Evolutionary conservation across 78 protist genomes (phyloP).

Genomic region (Speleostelium caveatum): DNA sequence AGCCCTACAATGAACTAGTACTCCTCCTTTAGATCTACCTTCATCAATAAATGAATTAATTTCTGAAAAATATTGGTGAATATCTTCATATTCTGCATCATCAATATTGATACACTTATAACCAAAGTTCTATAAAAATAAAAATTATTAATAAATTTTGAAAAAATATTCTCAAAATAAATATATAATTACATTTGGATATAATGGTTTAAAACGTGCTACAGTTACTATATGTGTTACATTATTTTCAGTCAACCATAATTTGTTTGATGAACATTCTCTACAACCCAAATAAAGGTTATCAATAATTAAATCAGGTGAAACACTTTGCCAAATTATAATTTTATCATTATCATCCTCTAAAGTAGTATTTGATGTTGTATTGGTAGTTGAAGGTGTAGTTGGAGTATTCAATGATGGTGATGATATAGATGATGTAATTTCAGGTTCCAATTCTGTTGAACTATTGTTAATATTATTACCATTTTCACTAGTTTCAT

Average conservation of each 20-base stretch:
- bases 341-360: neutral
- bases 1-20: conserved; percentile 65
- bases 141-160: neutral
- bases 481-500: neutral
- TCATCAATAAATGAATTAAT: conserved; percentile 64
- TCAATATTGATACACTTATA: conserved; percentile 57
- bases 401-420: neutral
- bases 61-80: conserved; percentile 44
- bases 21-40: conserved; percentile 24
- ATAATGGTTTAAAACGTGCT: conserved; percentile 60
- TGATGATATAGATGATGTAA: neutral
- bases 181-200: conserved; percentile 21
- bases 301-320: conserved; percentile 60
- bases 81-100: conserved; percentile 53
- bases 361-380: neutral
- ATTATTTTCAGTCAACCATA: conserved; percentile 36
- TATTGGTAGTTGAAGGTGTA: neutral
- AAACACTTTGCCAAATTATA: conserved; percentile 47
- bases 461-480: neutral
- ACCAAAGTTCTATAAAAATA: conserved; percentile 18
- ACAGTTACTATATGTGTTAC: conserved; percentile 66
- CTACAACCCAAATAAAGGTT: conserved; percentile 56
- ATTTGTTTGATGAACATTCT: conserved; percentile 51
- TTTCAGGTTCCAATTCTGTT: neutral
- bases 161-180: neutral